Conservation (phyloP, 176 grass and related monocot species). For the Cymbopogon citratus region DNA sequence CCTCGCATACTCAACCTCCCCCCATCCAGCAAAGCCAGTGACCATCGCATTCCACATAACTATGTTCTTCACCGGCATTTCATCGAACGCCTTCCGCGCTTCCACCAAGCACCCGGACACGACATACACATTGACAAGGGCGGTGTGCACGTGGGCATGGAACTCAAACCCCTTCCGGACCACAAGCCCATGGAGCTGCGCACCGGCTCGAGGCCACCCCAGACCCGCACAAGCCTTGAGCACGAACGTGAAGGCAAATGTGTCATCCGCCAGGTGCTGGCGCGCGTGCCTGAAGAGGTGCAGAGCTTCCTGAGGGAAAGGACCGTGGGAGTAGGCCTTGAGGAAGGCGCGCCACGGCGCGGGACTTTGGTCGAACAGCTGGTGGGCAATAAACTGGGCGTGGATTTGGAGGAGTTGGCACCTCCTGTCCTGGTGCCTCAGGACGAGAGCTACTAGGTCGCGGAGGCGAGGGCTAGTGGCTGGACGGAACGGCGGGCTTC, state of each 20-base stretch:
- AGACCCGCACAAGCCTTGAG: slow-evolving; percentile 39
- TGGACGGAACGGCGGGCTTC: background rate
- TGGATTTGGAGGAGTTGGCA: slow-evolving; percentile 46
- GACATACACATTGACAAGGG: slow-evolving; percentile 20
- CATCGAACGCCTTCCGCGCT: slow-evolving; percentile 32
- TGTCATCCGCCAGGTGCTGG: slow-evolving; percentile 29
- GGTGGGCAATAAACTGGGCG: slow-evolving; percentile 38
- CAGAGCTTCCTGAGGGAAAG: slow-evolving; percentile 45
- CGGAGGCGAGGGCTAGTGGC: background rate
- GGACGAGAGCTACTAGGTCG: slow-evolving; percentile 22
- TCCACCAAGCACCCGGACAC: slow-evolving; percentile 30
- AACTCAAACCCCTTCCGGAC: slow-evolving; percentile 40
- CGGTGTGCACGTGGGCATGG: slow-evolving; percentile 40
- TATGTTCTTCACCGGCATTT: slow-evolving; percentile 44
- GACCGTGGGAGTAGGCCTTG: slow-evolving; percentile 54
- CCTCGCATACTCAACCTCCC: slow-evolving; percentile 12
- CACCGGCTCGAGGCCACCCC: background rate
- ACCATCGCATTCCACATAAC: slow-evolving; percentile 65
- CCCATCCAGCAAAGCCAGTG: slow-evolving; percentile 46
- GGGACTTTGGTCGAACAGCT: slow-evolving; percentile 37
- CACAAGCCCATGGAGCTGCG: slow-evolving; percentile 35
- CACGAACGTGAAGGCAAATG: slow-evolving; percentile 36
- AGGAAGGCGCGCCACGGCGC: slow-evolving; percentile 47
- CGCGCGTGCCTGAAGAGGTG: slow-evolving; percentile 36
- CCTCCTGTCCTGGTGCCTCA: slow-evolving; percentile 30